Base-by-base conservation (phyloP, 768 basidiomycete genomes). In the Hirschioporus abietinus region DNA sequence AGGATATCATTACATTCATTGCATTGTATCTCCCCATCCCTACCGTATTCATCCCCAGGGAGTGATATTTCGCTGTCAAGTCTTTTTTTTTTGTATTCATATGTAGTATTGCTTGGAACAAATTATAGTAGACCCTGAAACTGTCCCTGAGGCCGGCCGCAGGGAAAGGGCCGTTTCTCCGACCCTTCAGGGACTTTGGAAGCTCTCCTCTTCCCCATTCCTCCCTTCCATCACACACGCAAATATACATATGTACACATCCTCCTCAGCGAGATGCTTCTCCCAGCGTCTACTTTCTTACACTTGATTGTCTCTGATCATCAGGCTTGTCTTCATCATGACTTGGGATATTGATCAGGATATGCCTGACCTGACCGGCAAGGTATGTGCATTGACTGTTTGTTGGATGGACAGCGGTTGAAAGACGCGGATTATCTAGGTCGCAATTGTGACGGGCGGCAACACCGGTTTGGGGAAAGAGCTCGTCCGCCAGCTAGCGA, bases 391-490 rank as follows among this genome's bases (percentile, higher is more conserved):
- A 35, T 6, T 36, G 6, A 61, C 15, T 26, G 6, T 52, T 52
- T 36, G 24, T 64, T 35, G 34, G 27, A 34, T 26, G 7, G 34
- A 34, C 24, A 24, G 10, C 7, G 10, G 10, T 64, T 30, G 30
- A 30, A 30, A 30, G 27, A 64, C 15, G 24, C 63, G 6, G 62
- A 35, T 7, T 64, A 12, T 36, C 15, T 36, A 64, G 63, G 63
- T 64, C 27, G 63, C 63, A 52, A 64, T 64, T 36, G 63, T 64
- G 26, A 64, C 63, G 30, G 63, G 63, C 6, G 63, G 63, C 12
- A 70, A 68, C 58, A 66, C 66, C 23, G 71, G 71, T 10, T 42
- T 72, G 7, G 71, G 71, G 8, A 42, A 63, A 30, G 58, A 63
- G n/a, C 67, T 67, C 15, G 68, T 64, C 0, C 62, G 25, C 0